phyloP scores from a whole-genome alignment of 1,139 yeast genomes.

The Zygosaccharomyces sapae region DNA sequence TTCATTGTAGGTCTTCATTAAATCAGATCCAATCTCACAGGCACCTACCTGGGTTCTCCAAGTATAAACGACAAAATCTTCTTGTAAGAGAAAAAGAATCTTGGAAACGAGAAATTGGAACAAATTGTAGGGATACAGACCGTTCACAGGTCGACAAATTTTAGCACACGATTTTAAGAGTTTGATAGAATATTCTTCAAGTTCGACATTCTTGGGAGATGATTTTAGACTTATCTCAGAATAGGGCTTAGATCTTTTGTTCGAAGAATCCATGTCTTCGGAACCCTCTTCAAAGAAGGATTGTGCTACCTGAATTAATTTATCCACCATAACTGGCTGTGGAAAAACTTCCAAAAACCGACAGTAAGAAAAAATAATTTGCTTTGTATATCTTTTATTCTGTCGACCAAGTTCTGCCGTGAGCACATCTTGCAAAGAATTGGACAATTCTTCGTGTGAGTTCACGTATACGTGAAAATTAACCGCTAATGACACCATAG shows the following conservation, averaged over 20 bases:
- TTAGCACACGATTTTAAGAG: conserved; percentile 32
- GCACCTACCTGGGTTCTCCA: conserved; percentile 56
- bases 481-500: conserved; percentile 57
- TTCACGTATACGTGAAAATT: conserved; percentile 41
- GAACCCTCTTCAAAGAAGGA: conserved; percentile 12
- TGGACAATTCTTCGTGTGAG: conserved; percentile 34
- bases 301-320: conserved; percentile 35
- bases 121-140: conserved; percentile 16
- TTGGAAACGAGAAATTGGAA: conserved; percentile 24
- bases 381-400: conserved; percentile 59
- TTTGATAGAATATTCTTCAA: conserved; percentile 40
- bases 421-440: conserved; percentile 44
- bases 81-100: conserved; percentile 34
- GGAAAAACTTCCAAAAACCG: conserved; percentile 46
- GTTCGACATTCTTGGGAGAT: conserved; percentile 37
- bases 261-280: conserved; percentile 7
- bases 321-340: conserved; percentile 36
- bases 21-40: conserved; percentile 39
- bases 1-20: conserved; percentile 23
- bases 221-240: conserved; percentile 36
- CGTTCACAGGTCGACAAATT: conserved; percentile 26
- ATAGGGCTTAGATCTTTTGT: conserved; percentile 24
- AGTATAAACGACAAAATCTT: conserved; percentile 42
- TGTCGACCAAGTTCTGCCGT: conserved; percentile 62
- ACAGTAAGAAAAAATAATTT: conserved; percentile 50